Base-by-base conservation (phyloP, 23 red algal species). In the Gracilariopsis chorda region DNA sequence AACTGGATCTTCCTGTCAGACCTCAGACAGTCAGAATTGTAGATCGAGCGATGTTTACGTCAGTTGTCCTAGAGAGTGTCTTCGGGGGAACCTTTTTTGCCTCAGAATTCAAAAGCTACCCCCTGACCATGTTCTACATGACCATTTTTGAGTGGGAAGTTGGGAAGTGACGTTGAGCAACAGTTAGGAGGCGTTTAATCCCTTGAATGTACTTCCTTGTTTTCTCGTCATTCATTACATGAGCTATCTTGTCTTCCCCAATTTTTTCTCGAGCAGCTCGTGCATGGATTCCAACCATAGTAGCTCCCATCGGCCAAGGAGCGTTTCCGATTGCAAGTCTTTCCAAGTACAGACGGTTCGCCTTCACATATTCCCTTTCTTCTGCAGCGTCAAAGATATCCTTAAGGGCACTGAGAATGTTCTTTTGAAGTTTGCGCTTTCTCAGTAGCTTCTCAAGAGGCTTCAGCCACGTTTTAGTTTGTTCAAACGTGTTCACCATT, bases 161-260 rank as follows among this genome's bases (percentile, higher is more conserved):
- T n/a, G 94, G 94, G 61, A 73, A 82, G 64, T 93, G 84, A 21
- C 90, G 82, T 51, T 96, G 88, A n/a, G 83, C 84, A 8, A 90
- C 73, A 10, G 79, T 89, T n/a, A 96, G 27, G 32, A 92, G 82
- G 23, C 90, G 73, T 87, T 98, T 98, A 14, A 98, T 60, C 4
- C 72, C 90, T 58, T 93, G 90, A 16, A 98, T 94, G 61, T 94
- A 98, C 41, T 98, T 98, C 47, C 95, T 69, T 20, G 90, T 92
- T 68, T 92, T 52, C 46, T 98, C 95, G 43, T 98, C 95, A 69
- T 98, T 98, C 95, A 98, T 98, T 6, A 98, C 95, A 65, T 98
- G 95, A 20, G 95, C 95, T 46, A 98, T 90, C 42, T 98, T 98
- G 24, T 89, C 95, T 82, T 98, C 95, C 30, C 91, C 86, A 74